Base-by-base conservation (phyloP, 805 yeast genomes). In the Wilhelminamyces savonicus region DNA sequence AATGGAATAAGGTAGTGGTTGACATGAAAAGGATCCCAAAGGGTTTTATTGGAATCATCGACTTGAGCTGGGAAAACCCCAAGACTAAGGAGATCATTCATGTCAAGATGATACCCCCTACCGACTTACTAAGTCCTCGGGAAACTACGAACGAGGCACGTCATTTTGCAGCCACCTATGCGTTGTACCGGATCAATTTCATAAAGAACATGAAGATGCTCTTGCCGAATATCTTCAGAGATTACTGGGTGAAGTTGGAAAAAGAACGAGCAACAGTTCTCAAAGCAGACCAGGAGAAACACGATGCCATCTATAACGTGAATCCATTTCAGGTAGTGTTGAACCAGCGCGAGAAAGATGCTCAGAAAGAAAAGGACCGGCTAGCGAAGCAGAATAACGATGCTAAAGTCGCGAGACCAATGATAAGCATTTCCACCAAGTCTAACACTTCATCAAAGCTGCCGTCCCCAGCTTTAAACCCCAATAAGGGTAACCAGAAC, bases 131-230 rank as follows among this genome's bases (percentile, higher is more conserved):
- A 5, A 55, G 59, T 3, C 79, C 88, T 0, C 86, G 82, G 42
- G 83, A 76, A 26, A 85, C 97, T 0, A 73, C 94, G 2, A 64
- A 85, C 19, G 97, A 88, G 44, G 96, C 97, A 1, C 70, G 96
- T 27, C 94, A 88, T 51, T 70, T 72, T 45, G 87, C 90, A 0
- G 97, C 98, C 0, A 87, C 97, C 0, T 84, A 81, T 41, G 92
- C 90, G 0, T 54, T 90, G 37, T 88, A 77, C 50, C 64, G 95
- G 21, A 68, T 90, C 13, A 78, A 88, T 21, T 83, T 77, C 36
- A 79, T 78, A 42, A 87, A 87, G 44, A 87, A 85, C 49, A 52
- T 90, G 55, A 83, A 83, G 36, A 78, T 88, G 88, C 80, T 86
- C 46, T 65, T 90, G 10, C 97, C 97, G 0, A 74, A 79, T 3